Base-by-base conservation (phyloP, 495 filamentous ascomycete species). In the Clavariopsis aquatica region DNA sequence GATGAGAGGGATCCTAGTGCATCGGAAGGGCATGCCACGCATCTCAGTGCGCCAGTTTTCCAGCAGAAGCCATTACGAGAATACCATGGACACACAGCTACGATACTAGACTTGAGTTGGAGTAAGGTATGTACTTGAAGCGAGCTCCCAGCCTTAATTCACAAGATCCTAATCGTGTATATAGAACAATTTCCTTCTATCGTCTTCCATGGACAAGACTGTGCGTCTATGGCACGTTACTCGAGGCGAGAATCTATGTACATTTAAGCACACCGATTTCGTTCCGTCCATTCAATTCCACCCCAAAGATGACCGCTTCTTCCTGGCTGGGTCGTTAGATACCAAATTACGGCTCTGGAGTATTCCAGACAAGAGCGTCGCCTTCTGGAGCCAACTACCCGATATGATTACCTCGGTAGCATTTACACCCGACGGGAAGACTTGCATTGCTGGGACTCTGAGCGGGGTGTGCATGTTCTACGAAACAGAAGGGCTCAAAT, bases 181-280 rank as follows among this genome's bases (percentile, higher is more conserved):
- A 12, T 65, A 89, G 83, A 99, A 99, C 72, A 96, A 96, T 69
- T 99, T 99, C 68, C 79, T 99, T 54, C 83, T 99, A 28, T 96
- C 93, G 27, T 96, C 93, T 0, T 96, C 92, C 0, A 98, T 96
- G 91, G 94, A 99, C 75, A 97, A 96, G 77, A 98, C 94, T 2
- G 95, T 99, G 24, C 83, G 92, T 17, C 78, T 99, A 52, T 99
- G 94, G 94, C 94, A 98, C 76, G 80, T 93, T 43, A 92, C 84
- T 72, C 81, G 93, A 49, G 72, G 81, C 1, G 93, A 98, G 73
- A 96, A 92, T 71, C 82, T 99, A 4, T 96, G 92, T 73, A 92
- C 90, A 31, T 99, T 99, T 75, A 92, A 94, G 72, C 94, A 99
- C 74, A 93, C 87, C 68, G 94, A 99, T 73, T 96, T 96, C 71